Evolutionary conservation across 192 early-diverging fungal genomes (phyloP), one percentile per base, ranked within the genome.

Genomic region (Entomortierella lignicola): DNA sequence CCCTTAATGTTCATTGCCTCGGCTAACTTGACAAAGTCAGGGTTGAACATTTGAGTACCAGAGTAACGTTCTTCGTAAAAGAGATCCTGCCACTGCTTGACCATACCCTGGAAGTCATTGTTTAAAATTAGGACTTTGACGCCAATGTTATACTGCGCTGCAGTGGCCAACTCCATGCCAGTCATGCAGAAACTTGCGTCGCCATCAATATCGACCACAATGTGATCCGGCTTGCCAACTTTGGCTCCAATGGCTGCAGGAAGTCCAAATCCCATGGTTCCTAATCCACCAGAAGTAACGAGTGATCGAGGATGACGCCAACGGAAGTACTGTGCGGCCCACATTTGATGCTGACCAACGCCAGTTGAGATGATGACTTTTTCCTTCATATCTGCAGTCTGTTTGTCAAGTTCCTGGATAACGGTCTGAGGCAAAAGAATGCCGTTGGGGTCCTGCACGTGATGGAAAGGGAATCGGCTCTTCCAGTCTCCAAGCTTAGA

Each of bases 51-150:
- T 31, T 82, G 83, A 3, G 98, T 98, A 52, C 91, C 94, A 54
- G 95, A 96, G 77, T 98, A 97, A 62, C 98, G 91, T 85, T 98
- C 90, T 73, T 97, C 92, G 81, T 99, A 99, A 83, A 99, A 99
- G 54, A 99, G 87, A 83, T 99, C 98, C 83, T 93, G 92, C 92
- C 92, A 92, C 75, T 94, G 90, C 85, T 93, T 90, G 63, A 97
- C 95, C 98, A 98, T 98, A 39, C 98, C 98, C 84, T 99, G 98
- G 94, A 98, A 99, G 67, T 96, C 94, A 82, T 99, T 99, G 89
- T 99, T 98, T 29, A 99, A 86, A 60, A 99, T 87, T 13, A 99
- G 81, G 34, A 97, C 94, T 89, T 99, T 99, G 81, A 97, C 96
- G 44, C 91, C 93, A 83, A 99, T 97, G 79, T 97, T 94, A 88